Base-by-base conservation (phyloP, 2,329 filamentous ascomycete species). In the Byssoonygena ceratinophila region DNA sequence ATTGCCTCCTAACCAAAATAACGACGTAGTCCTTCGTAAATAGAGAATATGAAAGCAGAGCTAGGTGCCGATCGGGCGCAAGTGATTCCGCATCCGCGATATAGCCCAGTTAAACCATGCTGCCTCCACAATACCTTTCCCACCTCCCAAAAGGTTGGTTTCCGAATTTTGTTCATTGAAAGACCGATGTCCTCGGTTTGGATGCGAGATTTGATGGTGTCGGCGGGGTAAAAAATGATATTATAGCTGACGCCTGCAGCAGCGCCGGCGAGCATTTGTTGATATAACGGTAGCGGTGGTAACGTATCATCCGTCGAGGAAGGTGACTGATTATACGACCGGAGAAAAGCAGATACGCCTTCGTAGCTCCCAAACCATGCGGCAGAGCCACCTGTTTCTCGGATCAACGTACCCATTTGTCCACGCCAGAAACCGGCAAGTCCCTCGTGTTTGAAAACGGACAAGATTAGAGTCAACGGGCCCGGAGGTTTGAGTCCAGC, bases 131-230 rank as follows among this genome's bases (percentile, higher is more conserved):
- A 70, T 14, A 80, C 76, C 53, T 71, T 76, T 0, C 83, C 81
- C 55, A 94, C 88, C 34, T 77, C 73, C 71, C 76, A 79, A 63
- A 98, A 97, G 0, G 81, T 83, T 39, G 78, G 78, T 50, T 77
- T 77, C 52, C 72, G 70, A 1, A 73, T 73, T 20, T 74, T 70
- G 7, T 75, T 60, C 11, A 69, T 57, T 0, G 61, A 50, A 23
- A 52, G 59, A 0, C 62, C 62, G 40, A 87, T 74, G 4, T 89
- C 84, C 50, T 85, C 79, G 0, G 92, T 98, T 71, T 98, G 92
- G 83, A 98, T 95, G 45, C 91, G 82, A 16, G 87, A 94, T 72
- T 98, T 98, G 74, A 98, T 85, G 0, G 92, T 98, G 67, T 98
- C 92, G 46, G 92, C 92, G 0, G 92, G 92, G 67, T 92, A 98